These are phyloP conservation scores for Linum usitatissimum DNA, from an alignment of 345 rosid species.

Conservation along the genomic window DNA sequence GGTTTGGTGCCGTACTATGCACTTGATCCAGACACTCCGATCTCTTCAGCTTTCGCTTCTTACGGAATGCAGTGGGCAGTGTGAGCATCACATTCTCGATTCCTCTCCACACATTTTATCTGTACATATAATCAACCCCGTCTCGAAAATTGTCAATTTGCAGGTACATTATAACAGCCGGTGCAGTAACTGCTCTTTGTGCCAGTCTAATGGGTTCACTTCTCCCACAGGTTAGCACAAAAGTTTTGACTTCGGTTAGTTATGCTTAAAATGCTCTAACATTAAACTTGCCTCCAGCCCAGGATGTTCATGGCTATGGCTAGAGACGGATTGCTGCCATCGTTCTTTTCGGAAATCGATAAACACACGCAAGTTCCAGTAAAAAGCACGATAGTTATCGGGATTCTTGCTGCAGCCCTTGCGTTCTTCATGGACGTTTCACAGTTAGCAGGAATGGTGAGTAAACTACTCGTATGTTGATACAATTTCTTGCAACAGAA, in stretches of 20 bases:
- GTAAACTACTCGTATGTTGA: background rate
- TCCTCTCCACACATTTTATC: background rate
- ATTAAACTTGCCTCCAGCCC: slow-evolving; percentile 28
- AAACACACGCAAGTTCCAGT: slow-evolving; percentile 7
- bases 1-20: slow-evolving; percentile 58
- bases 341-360: slow-evolving; percentile 7
- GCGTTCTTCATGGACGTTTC: slow-evolving; percentile 64
- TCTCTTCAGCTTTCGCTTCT: slow-evolving; percentile 62
- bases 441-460: slow-evolving; percentile 56
- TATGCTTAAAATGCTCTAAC: background rate
- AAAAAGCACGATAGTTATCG: slow-evolving; percentile 7
- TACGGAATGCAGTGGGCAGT: slow-evolving; percentile 72
- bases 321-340: slow-evolving; percentile 7
- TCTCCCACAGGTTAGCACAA: slow-evolving; percentile 40
- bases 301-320: slow-evolving; percentile 29
- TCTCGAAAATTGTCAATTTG: slow-evolving; percentile 7
- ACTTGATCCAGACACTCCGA: slow-evolving; percentile 57
- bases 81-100: slow-evolving; percentile 25
- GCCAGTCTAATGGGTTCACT: slow-evolving; percentile 66
- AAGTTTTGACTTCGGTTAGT: too few relatives aligned
- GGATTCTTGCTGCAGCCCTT: slow-evolving; percentile 30
- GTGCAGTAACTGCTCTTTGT: slow-evolving; percentile 56
- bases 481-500: background rate
- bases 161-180: slow-evolving; percentile 50
- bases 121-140: background rate